phyloP scores from a whole-genome alignment of 176 grass and related monocot genomes.

The Avena atlantica region DNA sequence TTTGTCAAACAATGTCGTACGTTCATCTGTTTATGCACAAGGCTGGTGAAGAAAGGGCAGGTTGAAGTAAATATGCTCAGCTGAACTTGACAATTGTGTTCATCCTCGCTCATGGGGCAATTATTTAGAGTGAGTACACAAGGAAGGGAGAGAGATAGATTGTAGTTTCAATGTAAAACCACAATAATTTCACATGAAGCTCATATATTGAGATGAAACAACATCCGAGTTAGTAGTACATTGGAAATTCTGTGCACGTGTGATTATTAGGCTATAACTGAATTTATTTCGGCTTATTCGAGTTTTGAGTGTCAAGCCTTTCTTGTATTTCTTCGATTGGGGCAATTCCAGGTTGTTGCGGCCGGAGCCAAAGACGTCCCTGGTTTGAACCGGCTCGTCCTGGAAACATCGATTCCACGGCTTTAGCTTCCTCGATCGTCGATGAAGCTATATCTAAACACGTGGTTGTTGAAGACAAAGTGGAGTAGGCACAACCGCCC shows the following conservation, averaged over 20 bases:
- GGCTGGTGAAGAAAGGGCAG: constrained; percentile 53
- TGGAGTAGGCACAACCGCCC: background rate
- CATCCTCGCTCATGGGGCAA: too few species aligned
- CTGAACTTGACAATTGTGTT: too few species aligned
- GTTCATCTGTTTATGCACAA: constrained; percentile 15
- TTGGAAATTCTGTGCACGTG: too few species aligned
- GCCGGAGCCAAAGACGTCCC: background rate
- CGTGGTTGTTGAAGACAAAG: background rate
- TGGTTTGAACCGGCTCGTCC: background rate
- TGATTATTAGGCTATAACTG: too few species aligned
- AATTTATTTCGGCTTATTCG: too few species aligned
- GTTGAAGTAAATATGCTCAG: too few species aligned
- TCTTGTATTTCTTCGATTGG: background rate
- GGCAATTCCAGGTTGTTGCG: background rate
- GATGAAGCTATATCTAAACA: background rate
- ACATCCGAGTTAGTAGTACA: background rate
- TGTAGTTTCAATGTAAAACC: background rate
- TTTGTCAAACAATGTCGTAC: background rate
- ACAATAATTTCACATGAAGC: background rate
- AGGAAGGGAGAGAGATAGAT: too few species aligned
- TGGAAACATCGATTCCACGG: background rate
- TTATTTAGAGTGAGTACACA: too few species aligned
- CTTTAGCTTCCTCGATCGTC: background rate
- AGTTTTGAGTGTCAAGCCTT: background rate
- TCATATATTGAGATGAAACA: background rate